These are phyloP conservation scores for Paxillus ammoniavirescens DNA, from an alignment of 768 basidiomycete species.

Conservation along the genomic window DNA sequence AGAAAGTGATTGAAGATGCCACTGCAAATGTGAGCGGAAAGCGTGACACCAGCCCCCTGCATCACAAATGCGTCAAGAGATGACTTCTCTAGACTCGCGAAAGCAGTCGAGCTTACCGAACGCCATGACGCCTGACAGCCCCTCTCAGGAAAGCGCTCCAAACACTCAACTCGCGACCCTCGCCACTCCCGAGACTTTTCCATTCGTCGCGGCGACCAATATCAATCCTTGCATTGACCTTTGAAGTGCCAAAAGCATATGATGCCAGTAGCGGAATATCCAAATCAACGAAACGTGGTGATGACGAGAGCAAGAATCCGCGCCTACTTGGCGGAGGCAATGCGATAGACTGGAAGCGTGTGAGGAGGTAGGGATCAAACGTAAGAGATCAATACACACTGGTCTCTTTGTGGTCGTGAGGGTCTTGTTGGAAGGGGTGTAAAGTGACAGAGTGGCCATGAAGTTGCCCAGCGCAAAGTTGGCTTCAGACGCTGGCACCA, in stretches of 20 bases:
- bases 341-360: constrained; percentile 52
- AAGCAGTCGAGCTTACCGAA: constrained; percentile 52
- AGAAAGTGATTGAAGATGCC: constrained; percentile 44
- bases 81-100: neutral
- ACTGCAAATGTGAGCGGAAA: constrained; percentile 62
- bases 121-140: constrained; percentile 59
- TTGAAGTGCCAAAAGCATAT: constrained; percentile 47
- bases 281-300: constrained; percentile 43
- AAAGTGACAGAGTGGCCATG: constrained; percentile 68
- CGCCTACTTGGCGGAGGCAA: constrained; percentile 38
- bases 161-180: constrained; percentile 73
- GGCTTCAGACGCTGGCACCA: constrained; percentile 61
- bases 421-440: constrained; percentile 60
- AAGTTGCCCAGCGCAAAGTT: constrained; percentile 83
- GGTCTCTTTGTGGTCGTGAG: constrained; percentile 60
- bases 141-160: constrained; percentile 61
- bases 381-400: constrained; percentile 41
- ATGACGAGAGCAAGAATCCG: constrained; percentile 36
- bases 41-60: constrained; percentile 66
- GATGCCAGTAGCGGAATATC: constrained; percentile 57
- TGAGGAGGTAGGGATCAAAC: constrained; percentile 7
- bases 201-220: constrained; percentile 74
- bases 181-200: constrained; percentile 64
- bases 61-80: constrained; percentile 1
- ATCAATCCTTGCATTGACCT: constrained; percentile 59